A percentile compares a stretch with the other conserved stretches of the same genome.
These are phyloP conservation scores for Lactarius evosmus DNA, from an alignment of 768 basidiomycete species.

Conservation along the genomic window DNA sequence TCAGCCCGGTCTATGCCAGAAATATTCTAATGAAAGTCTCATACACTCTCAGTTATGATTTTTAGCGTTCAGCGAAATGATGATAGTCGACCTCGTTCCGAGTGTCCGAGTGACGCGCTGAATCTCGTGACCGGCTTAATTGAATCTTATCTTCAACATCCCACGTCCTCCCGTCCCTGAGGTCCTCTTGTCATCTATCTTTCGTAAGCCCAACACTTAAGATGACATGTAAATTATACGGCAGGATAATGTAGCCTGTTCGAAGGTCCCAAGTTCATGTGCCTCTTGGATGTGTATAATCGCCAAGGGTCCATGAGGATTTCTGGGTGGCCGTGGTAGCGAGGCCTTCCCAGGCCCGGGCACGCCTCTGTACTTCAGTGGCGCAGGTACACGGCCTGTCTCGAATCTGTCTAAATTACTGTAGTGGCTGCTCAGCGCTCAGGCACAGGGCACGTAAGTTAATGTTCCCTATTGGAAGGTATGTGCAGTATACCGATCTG, in stretches of 20 bases:
- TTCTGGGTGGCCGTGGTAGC: not conserved
- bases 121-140: not conserved
- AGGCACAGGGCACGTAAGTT: not conserved
- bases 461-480: not conserved
- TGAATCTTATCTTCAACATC: conserved; percentile 1
- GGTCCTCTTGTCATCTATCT: not conserved
- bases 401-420: not conserved
- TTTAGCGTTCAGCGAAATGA: not conserved
- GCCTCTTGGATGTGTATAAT: not conserved
- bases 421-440: not conserved
- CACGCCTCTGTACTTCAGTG: not conserved
- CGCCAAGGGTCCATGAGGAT: not conserved
- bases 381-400: not conserved
- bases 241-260: not conserved
- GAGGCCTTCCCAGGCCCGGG: not conserved
- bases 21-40: not conserved
- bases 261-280: not conserved
- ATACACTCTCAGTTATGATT: not conserved
- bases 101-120: not conserved
- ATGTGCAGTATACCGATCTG: too few relatives aligned
- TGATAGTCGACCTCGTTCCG: not conserved
- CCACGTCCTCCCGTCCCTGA: not conserved
- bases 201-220: not conserved
- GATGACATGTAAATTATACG: not conserved
- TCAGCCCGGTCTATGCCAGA: not conserved